Conservation (phyloP, 345 rosid genomes). For the Eucalyptus tenuipes region DNA sequence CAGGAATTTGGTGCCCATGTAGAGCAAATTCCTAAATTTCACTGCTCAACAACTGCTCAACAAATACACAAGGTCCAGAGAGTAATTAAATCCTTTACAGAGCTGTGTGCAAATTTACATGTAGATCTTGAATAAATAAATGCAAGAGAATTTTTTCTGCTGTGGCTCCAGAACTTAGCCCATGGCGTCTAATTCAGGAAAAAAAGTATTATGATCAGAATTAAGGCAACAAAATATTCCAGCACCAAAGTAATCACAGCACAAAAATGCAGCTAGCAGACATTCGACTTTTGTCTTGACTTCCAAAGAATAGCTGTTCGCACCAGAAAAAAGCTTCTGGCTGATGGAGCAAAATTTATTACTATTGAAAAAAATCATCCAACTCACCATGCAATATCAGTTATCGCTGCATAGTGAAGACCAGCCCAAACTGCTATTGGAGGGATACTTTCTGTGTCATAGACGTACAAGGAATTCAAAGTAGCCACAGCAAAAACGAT, state of each 20-base stretch:
- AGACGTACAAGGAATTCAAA: conserved; percentile 78
- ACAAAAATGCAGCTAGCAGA: background rate
- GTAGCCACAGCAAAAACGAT: conserved; percentile 86
- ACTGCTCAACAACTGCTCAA: background rate
- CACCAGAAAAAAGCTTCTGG: background rate
- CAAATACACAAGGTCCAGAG: background rate
- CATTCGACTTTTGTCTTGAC: background rate
- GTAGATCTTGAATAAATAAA: background rate
- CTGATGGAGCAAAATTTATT: background rate
- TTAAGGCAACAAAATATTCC: background rate
- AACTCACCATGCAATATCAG: conserved; percentile 75
- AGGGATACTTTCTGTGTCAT: conserved; percentile 67
- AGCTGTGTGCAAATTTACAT: background rate
- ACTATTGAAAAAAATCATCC: background rate
- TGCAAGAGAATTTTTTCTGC: background rate
- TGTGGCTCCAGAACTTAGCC: background rate
- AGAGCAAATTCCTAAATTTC: background rate
- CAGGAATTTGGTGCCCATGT: background rate
- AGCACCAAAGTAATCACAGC: background rate
- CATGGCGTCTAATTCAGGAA: background rate
- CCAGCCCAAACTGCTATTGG: conserved; percentile 79
- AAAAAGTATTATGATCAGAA: background rate
- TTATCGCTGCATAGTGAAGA: conserved; percentile 91
- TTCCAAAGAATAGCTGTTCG: background rate
- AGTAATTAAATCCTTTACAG: background rate